Conservation (phyloP, 331 rosid genomes). For the Pyracantha coccinea region DNA sequence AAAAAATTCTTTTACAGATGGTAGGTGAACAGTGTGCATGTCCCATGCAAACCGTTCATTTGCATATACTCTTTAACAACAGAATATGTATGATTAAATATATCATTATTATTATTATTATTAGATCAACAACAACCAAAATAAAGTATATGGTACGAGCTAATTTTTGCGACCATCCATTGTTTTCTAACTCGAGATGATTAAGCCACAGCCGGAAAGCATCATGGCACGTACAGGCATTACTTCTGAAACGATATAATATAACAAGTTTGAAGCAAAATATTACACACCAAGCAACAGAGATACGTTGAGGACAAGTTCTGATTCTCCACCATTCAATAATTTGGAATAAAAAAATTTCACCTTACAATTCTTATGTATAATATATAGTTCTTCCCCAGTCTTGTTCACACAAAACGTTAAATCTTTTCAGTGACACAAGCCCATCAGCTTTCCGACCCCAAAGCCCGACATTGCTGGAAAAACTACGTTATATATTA, state of each 20-base stretch:
- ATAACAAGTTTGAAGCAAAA: background rate
- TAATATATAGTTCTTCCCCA: background rate
- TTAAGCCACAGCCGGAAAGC: background rate
- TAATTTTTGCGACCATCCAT: background rate
- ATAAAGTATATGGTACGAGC: background rate
- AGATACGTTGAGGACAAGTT: background rate
- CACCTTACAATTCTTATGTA: background rate
- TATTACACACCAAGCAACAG: background rate
- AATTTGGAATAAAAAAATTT: background rate
- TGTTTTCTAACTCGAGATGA: conserved; percentile 1
- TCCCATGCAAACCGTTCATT: no score
- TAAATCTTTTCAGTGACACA: background rate
- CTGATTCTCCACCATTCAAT: conserved; percentile 1
- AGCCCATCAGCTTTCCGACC: background rate
- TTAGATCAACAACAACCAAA: no score
- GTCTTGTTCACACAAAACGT: conserved; percentile 1
- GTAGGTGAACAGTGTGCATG: no score
- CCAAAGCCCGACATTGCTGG: background rate
- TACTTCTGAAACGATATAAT: background rate
- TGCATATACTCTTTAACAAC: no score
- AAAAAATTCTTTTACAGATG: no score
- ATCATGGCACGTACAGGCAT: background rate
- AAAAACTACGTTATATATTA: background rate
- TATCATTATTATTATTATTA: no score
- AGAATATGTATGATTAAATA: no score